Evolutionary conservation across 2,329 filamentous ascomycete species (phyloP).

Genomic region (Aphanocladium album): DNA sequence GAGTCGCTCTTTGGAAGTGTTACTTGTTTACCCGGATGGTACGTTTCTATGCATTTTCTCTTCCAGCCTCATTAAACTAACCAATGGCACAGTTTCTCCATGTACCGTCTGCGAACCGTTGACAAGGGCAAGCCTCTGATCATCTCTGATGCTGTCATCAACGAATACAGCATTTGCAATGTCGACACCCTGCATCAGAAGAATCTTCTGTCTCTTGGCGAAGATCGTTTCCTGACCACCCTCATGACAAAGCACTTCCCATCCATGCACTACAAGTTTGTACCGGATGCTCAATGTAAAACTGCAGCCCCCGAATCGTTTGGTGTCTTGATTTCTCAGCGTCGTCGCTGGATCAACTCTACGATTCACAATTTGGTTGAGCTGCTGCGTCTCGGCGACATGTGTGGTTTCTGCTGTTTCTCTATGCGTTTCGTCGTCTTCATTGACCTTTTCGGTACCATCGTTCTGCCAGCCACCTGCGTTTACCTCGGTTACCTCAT

Average conservation of each 20-base stretch:
- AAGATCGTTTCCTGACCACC: slow-evolving; percentile 95
- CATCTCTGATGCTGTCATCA: slow-evolving; percentile 81
- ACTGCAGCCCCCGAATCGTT: slow-evolving; percentile 93
- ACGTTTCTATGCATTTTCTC: slow-evolving; percentile 39
- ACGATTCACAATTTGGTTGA: slow-evolving; percentile 96
- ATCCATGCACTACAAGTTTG: slow-evolving; percentile 91
- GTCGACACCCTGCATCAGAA: slow-evolving; percentile 97
- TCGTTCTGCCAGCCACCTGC: slow-evolving; percentile 86
- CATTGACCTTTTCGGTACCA: slow-evolving; percentile 85
- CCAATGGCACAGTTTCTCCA: slow-evolving; percentile 66
- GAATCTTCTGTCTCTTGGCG: slow-evolving; percentile 87
- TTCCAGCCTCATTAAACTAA: slow-evolving; percentile 32
- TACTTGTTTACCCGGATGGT: slow-evolving; percentile 98
- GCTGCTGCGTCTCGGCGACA: slow-evolving; percentile 81
- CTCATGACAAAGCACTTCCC: slow-evolving; percentile 99
- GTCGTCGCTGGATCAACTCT: slow-evolving; percentile 99
- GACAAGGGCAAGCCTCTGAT: slow-evolving; percentile 94
- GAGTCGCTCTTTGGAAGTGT: slow-evolving; percentile 97
- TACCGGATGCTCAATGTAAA: slow-evolving; percentile 85
- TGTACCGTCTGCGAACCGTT: slow-evolving; percentile 92
- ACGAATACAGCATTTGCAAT: slow-evolving; percentile 81
- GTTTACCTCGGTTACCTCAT: slow-evolving; percentile 84
- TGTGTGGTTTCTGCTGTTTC: slow-evolving; percentile 99
- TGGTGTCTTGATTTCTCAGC: slow-evolving; percentile 91
- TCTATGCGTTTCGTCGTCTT: slow-evolving; percentile 97